Base-by-base conservation (phyloP, 495 filamentous ascomycete species). In the Penicillium odoratum region DNA sequence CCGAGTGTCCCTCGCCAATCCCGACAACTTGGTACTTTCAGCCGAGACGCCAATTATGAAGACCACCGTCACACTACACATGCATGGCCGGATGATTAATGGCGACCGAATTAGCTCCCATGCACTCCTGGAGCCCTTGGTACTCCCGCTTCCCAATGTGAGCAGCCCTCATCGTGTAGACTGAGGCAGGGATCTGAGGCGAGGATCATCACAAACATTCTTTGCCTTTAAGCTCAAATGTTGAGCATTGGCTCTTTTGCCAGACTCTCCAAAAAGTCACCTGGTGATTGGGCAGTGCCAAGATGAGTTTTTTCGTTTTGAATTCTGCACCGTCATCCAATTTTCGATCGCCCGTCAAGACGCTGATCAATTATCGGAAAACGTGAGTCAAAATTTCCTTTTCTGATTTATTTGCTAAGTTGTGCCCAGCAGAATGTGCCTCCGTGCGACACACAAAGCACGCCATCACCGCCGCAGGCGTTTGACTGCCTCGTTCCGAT, bases 271-370 rank as follows among this genome's bases (percentile, higher is more conserved):
- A 48, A n/a, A n/a, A n/a, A n/a, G n/a, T n/a, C n/a, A n/a, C n/a
- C n/a, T n/a, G n/a, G n/a, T n/a, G n/a, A 30, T 48, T 48, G 26
- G 26, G 45, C 45, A 48, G 45, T 48, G 26, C 45, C 45, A 48
- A 48, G 15, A 30, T 48, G 45, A 30, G 45, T 48, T 30, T 28
- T 1, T 48, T 48, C 45, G 15, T 30, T 48, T 48, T 26, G 7
- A 30, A 6, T 25, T 44, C 42, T 44, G 42, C 21, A 21, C 21
- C 21, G 21, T 21, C 21, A 2, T 21, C 21, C 21, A 21, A 1
- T 2, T 2, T 21, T 2, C 21, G 2, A 21, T 21, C 21, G 21
- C 21, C 21, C 21, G 1, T 21, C 21, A 21, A 21, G 2, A 21
- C 21, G 21, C 21, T 21, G 21, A 21, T 21, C 21, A 21, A 2